These are phyloP conservation scores for Mycena metata DNA, from an alignment of 768 basidiomycete species.

Conservation along the genomic window DNA sequence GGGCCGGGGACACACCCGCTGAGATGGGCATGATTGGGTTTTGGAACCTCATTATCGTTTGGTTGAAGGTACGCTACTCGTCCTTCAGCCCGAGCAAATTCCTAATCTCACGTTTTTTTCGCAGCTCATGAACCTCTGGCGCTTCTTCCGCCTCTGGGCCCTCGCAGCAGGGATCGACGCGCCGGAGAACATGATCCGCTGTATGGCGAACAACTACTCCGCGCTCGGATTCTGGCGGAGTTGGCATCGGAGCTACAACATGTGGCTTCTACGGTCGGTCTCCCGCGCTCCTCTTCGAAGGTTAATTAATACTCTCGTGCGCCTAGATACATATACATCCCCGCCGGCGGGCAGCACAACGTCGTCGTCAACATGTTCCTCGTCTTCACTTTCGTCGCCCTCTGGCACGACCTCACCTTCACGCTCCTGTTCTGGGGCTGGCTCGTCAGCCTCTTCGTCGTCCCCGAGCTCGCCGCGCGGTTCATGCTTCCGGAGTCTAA, in stretches of 20 bases:
- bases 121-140: slow-evolving; percentile 93
- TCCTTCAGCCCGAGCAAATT: background rate
- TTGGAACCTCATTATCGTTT: slow-evolving; percentile 96
- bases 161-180: slow-evolving; percentile 90
- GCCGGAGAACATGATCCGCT: slow-evolving; percentile 99
- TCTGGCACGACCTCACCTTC: slow-evolving; percentile 97
- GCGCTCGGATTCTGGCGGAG: slow-evolving; percentile 93
- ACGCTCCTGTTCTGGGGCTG: slow-evolving; percentile 95
- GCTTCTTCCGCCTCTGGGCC: slow-evolving; percentile 97
- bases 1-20: slow-evolving; percentile 82
- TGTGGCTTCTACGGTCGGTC: slow-evolving; percentile 88
- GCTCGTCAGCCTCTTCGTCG: slow-evolving; percentile 91
- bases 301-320: slow-evolving; percentile 6
- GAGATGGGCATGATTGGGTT: slow-evolving; percentile 94
- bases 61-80: slow-evolving; percentile 82
- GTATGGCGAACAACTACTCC: slow-evolving; percentile 98
- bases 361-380: slow-evolving; percentile 74
- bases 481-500: slow-evolving; percentile 72
- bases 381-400: slow-evolving; percentile 95
- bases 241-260: slow-evolving; percentile 97
- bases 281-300: slow-evolving; percentile 2
- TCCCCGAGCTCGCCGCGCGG: slow-evolving; percentile 83
- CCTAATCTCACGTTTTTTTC: background rate
- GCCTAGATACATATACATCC: slow-evolving; percentile 92
- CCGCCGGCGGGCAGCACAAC: slow-evolving; percentile 80